Conservation (phyloP, 441 rosid genomes). For the Corymbia calophylla region DNA sequence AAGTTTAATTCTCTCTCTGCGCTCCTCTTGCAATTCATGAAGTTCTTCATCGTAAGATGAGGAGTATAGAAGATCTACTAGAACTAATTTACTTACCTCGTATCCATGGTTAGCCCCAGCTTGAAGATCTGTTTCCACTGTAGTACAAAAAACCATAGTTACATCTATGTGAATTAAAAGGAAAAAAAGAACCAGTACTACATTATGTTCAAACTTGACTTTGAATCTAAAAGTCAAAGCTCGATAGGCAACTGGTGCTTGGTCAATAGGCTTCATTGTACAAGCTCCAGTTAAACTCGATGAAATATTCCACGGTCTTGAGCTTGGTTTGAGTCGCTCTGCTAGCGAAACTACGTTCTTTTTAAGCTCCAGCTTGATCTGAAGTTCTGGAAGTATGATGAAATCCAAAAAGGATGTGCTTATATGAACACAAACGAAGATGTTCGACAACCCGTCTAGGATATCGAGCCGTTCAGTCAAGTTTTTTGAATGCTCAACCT, state of each 20-base stretch:
- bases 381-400: not conserved
- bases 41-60: not conserved
- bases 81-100: not conserved
- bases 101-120: constrained; percentile 9
- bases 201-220: not conserved
- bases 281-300: not conserved
- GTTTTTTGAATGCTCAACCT: not conserved
- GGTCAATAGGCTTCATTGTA: not conserved
- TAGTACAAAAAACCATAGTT: not conserved
- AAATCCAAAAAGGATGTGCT: not conserved
- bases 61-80: not conserved
- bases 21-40: not conserved
- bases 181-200: not conserved
- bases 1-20: not conserved
- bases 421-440: not conserved
- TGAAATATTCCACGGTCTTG: not conserved
- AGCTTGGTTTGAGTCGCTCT: not conserved
- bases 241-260: not conserved
- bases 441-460: not conserved
- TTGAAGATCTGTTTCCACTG: constrained; percentile 13
- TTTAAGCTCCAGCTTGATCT: too few relatives aligned
- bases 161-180: not conserved
- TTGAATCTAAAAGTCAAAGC: not conserved
- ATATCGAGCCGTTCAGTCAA: not conserved
- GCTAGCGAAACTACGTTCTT: too few relatives aligned